These are phyloP conservation scores for Phytophthora melonis DNA, from an alignment of 352 stramenopile species.

Conservation along the genomic window DNA sequence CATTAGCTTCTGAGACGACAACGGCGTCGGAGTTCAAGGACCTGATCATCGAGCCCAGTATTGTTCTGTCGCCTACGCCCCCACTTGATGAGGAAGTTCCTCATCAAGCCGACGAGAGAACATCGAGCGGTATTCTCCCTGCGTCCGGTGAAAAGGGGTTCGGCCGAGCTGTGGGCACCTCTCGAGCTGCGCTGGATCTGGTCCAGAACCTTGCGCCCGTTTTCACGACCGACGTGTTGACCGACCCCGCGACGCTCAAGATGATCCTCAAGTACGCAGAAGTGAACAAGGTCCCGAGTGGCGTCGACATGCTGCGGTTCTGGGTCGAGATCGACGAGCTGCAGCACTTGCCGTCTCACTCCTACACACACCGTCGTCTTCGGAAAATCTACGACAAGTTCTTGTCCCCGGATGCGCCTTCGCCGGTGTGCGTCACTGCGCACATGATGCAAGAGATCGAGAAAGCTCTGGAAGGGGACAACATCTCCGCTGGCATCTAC, in stretches of 20 bases:
- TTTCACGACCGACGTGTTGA: constrained; percentile 85
- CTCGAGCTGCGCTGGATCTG: constrained; percentile 58
- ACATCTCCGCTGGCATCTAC: constrained; percentile 80
- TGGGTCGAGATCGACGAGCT: constrained; percentile 87
- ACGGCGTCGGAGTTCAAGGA: constrained; percentile 5
- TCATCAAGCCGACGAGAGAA: constrained; percentile 1
- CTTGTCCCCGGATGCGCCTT: constrained; percentile 70
- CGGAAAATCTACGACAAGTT: constrained; percentile 92
- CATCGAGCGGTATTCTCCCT: constrained; percentile 1
- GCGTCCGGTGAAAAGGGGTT: constrained; percentile 29
- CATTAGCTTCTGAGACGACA: constrained; percentile 23
- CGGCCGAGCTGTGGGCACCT: constrained; percentile 25
- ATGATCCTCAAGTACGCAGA: constrained; percentile 75
- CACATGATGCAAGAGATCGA: constrained; percentile 81
- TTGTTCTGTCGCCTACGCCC: constrained; percentile 5
- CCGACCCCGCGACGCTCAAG: constrained; percentile 76
- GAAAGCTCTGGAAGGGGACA: constrained; percentile 63
- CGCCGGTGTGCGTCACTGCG: constrained; percentile 76
- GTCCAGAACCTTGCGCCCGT: constrained; percentile 78
- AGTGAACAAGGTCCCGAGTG: constrained; percentile 61
- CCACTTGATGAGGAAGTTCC: neutral
- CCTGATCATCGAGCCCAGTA: constrained; percentile 8
- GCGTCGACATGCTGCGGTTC: constrained; percentile 75
- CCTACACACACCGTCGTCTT: constrained; percentile 81
- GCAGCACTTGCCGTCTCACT: constrained; percentile 75